Conservation (phyloP, 768 basidiomycete genomes). For the Boletus rex-veris region DNA sequence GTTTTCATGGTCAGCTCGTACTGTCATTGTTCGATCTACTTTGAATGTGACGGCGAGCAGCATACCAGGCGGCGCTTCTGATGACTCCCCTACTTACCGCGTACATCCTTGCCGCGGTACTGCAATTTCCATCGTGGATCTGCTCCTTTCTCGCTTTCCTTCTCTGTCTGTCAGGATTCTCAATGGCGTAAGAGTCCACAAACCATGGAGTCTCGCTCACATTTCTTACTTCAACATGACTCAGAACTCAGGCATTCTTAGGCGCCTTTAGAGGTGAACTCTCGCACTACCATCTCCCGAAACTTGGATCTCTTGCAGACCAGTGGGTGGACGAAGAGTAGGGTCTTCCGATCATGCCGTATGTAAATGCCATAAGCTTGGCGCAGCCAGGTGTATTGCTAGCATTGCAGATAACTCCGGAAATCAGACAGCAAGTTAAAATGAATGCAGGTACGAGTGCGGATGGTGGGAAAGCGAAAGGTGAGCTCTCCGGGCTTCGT, state of each 20-base stretch:
- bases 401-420: too few relatives aligned
- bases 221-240: constrained; percentile 4
- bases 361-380: neutral
- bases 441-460: too few relatives aligned
- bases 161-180: constrained; percentile 40
- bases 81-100: constrained; percentile 59
- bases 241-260: constrained; percentile 39
- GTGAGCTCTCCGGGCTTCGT: too few relatives aligned
- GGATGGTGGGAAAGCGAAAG: too few relatives aligned
- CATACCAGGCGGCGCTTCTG: constrained; percentile 75
- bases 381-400: too few relatives aligned
- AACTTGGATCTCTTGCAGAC: constrained; percentile 63
- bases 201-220: constrained; percentile 1
- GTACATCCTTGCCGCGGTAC: constrained; percentile 51
- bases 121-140: constrained; percentile 53
- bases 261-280: constrained; percentile 48
- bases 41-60: constrained; percentile 36
- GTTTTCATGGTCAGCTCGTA: constrained; percentile 62
- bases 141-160: constrained; percentile 46
- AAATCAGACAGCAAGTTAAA: too few relatives aligned
- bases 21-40: constrained; percentile 2
- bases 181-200: constrained; percentile 51
- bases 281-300: constrained; percentile 60
- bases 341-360: neutral
- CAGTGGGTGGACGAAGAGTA: constrained; percentile 67